These are phyloP conservation scores for Aureobasidium leucospermi DNA, from an alignment of 2,329 filamentous ascomycete genomes.

Conservation along the genomic window DNA sequence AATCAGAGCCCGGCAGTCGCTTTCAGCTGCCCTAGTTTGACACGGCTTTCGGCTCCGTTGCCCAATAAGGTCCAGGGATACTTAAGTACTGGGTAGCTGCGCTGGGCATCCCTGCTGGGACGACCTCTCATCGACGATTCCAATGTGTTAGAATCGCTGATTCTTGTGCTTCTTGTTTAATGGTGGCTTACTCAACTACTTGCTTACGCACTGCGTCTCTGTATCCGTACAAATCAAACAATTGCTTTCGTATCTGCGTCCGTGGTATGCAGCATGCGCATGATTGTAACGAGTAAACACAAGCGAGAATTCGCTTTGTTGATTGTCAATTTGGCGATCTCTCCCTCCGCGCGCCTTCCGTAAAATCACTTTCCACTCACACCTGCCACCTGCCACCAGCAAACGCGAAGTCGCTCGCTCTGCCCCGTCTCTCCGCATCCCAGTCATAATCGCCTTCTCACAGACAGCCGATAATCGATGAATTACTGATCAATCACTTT, in stretches of 20 bases:
- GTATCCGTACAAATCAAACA: too few relatives aligned
- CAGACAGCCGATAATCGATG: background rate
- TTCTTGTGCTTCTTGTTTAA: background rate
- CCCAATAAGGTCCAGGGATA: background rate
- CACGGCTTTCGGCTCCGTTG: background rate
- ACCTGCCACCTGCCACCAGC: background rate
- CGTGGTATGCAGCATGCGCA: background rate
- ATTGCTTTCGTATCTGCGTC: background rate
- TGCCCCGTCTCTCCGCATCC: background rate
- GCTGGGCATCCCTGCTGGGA: background rate
- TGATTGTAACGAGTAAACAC: background rate
- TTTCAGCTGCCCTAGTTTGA: background rate
- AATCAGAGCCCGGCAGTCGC: background rate
- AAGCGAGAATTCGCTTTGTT: background rate
- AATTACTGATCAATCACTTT: background rate
- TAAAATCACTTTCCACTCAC: background rate
- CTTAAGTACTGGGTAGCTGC: background rate
- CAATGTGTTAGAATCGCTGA: background rate
- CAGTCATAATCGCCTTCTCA: background rate
- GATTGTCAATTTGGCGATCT: background rate
- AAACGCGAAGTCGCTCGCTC: background rate
- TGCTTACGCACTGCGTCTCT: too few relatives aligned
- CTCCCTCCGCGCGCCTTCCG: background rate
- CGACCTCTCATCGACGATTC: background rate
- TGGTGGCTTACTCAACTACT: too few relatives aligned